phyloP scores from a whole-genome alignment of 345 rosid species.

The Noccaea bulbosa region DNA sequence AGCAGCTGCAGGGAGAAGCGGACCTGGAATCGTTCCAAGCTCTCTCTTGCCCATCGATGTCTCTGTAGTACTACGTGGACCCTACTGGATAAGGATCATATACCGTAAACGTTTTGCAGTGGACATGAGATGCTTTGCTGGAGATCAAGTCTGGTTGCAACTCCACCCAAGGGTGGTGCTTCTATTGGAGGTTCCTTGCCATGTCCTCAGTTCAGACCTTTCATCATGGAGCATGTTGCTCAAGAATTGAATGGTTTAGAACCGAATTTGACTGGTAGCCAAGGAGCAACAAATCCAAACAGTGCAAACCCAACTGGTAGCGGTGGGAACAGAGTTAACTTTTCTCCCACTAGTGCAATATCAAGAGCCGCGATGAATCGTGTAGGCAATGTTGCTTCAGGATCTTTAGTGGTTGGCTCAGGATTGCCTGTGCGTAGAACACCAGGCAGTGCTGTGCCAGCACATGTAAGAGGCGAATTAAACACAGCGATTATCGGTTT shows the following conservation, averaged over 20 bases:
- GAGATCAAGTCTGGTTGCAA: slow-evolving; percentile 99
- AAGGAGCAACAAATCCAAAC: slow-evolving; percentile 56
- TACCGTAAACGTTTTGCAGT: slow-evolving; percentile 96
- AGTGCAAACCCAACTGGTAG: slow-evolving; percentile 53
- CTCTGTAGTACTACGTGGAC: slow-evolving; percentile 97
- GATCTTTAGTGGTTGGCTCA: slow-evolving; percentile 62
- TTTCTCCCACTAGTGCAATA: slow-evolving; percentile 62
- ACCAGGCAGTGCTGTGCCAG: slow-evolving; percentile 78
- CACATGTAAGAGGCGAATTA: slow-evolving; percentile 93
- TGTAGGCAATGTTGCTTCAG: slow-evolving; percentile 64
- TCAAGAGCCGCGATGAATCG: slow-evolving; percentile 75
- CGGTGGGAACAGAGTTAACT: slow-evolving; percentile 71
- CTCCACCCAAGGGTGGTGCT: slow-evolving; percentile 93
- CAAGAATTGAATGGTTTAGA: slow-evolving; percentile 95
- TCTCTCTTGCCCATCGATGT: slow-evolving; percentile 97
- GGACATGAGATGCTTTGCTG: slow-evolving; percentile 99
- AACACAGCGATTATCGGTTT: slow-evolving; percentile 97
- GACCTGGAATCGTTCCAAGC: slow-evolving; percentile 98
- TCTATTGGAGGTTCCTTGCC: slow-evolving; percentile 96
- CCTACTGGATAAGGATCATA: slow-evolving; percentile 95
- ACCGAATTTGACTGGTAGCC: slow-evolving; percentile 69
- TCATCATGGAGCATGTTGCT: slow-evolving; percentile 99
- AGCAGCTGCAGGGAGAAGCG: slow-evolving; percentile 83
- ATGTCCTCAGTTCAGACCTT: slow-evolving; percentile 98
- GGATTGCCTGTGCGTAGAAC: slow-evolving; percentile 84